Evolutionary conservation across 208 protist species (phyloP), one percentile per base, ranked within the genome.

Genomic region (Trypanosoma avium): DNA sequence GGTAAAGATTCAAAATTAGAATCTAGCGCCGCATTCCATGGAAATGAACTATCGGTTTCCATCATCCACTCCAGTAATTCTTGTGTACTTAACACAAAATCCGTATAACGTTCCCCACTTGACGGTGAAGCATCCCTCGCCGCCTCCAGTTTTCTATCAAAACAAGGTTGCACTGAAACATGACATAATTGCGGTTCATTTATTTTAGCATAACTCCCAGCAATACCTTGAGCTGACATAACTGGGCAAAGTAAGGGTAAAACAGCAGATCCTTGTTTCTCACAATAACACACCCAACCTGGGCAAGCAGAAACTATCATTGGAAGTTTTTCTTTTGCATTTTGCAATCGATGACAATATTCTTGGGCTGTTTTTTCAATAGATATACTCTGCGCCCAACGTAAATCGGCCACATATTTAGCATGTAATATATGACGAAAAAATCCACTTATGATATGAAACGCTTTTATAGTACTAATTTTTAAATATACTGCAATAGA

Each of bases 61-160:
- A 70, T 59, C 70, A 97, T 94, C 71, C 88, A 92, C 38, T 96
- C 77, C 17, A 97, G 47, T 22, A 99, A 35, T 70, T 99, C 97
- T 7, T 67, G 66, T 6, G 96, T 93, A 45, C 97, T 97, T 7
- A 99, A 67, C 12, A 99, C 98, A 60, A 88, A 98, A 75, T 99
- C 97, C 6, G 98, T 98, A 64, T 98, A 96, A 13, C 72, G 74
- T 24, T 77, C 49, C 12, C 35, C 6, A 27, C 47, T 35, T 38
- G 2, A 74, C 21, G 27, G 79, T 58, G 43, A 67, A 46, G 94
- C 87, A 35, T 90, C 68, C 13, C 98, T 69, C 7, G 93, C 95
- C 1, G 98, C 98, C 77, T 99, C 98, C 13, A 99, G 77, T 77
- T 99, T 99, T 46, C 98, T 97, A 75, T 99, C 98, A 73, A 94